These are phyloP conservation scores for Saturnispora kantuleensis DNA, from an alignment of 805 yeast species.

Conservation along the genomic window DNA sequence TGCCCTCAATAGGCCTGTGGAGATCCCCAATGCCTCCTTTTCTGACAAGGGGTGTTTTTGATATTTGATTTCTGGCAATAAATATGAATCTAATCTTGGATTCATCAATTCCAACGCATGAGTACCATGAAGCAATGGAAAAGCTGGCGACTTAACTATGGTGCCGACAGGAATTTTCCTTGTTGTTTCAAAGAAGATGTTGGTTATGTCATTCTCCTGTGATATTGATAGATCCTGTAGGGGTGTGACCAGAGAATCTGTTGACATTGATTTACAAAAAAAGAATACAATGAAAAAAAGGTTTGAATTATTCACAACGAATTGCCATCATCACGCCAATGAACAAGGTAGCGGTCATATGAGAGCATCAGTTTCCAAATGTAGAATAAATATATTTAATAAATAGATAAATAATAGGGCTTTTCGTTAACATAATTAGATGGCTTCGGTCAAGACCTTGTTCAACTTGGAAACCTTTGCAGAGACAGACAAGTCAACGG, in stretches of 20 bases:
- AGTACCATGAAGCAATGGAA: conserved; percentile 73
- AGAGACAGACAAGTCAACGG: conserved; percentile 86
- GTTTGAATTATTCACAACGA: too few relatives aligned
- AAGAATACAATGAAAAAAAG: neutral
- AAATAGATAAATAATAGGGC: neutral
- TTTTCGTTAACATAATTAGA: conserved; percentile 35
- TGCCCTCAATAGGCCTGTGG: conserved; percentile 38
- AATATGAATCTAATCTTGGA: conserved; percentile 65
- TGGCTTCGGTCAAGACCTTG: conserved; percentile 76
- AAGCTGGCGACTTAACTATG: conserved; percentile 49
- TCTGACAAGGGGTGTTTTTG: conserved; percentile 25
- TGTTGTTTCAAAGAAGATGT: conserved; percentile 33
- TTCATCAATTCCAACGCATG: conserved; percentile 77
- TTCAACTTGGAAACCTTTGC: conserved; percentile 81
- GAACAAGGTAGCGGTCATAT: neutral
- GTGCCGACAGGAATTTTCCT: conserved; percentile 32
- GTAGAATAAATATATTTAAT: conserved; percentile 4
- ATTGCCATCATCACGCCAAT: too few relatives aligned
- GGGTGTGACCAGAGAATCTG: too few relatives aligned
- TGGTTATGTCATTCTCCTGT: conserved; percentile 42
- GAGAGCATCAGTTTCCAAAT: neutral
- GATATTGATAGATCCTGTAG: too few relatives aligned
- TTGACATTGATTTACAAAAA: neutral
- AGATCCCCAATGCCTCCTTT: conserved; percentile 42
- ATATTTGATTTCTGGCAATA: conserved; percentile 39